phyloP scores from a whole-genome alignment of 2,329 filamentous ascomycete species.

The Claviceps cyperi region DNA sequence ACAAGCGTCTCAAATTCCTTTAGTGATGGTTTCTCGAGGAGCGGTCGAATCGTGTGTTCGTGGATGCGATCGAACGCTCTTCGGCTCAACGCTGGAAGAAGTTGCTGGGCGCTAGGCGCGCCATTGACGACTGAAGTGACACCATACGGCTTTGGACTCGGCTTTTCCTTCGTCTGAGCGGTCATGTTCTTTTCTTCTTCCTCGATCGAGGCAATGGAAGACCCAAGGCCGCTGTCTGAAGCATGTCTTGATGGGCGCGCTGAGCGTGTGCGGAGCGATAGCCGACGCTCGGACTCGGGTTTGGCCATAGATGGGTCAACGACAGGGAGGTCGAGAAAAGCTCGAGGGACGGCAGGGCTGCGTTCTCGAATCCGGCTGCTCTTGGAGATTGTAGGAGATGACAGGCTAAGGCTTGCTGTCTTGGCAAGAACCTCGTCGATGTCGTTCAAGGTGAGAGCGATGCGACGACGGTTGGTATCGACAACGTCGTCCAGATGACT shows the following conservation, averaged over 20 bases:
- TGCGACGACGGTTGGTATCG: conserved; percentile 53
- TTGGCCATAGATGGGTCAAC: conserved; percentile 33
- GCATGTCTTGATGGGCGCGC: conserved; percentile 48
- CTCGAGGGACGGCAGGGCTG: conserved; percentile 44
- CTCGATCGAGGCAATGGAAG: conserved; percentile 54
- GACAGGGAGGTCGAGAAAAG: conserved; percentile 42
- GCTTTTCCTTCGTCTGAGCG: conserved; percentile 18
- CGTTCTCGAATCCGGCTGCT: conserved; percentile 33
- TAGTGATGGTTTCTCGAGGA: conserved; percentile 57
- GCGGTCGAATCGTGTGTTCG: conserved; percentile 63
- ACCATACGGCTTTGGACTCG: conserved; percentile 19
- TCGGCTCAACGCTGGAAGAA: conserved; percentile 47
- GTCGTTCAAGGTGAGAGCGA: conserved; percentile 48
- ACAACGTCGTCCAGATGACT: conserved; percentile 59
- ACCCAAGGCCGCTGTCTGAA: conserved; percentile 80
- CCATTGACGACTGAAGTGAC: conserved; percentile 44
- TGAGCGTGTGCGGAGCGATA: conserved; percentile 39
- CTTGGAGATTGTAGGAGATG: conserved; percentile 17
- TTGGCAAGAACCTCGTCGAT: conserved; percentile 49
- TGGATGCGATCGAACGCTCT: conserved; percentile 65
- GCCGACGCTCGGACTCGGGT: conserved; percentile 29
- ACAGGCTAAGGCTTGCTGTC: conserved; percentile 25
- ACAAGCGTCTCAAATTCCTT: conserved; percentile 73
- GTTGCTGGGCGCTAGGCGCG: conserved; percentile 30
- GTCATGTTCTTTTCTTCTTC: conserved; percentile 38